Evolutionary conservation across 257 asterid genomes (phyloP), one percentile per base, ranked within the genome.

Genomic region (Nicotiana paniculata): DNA sequence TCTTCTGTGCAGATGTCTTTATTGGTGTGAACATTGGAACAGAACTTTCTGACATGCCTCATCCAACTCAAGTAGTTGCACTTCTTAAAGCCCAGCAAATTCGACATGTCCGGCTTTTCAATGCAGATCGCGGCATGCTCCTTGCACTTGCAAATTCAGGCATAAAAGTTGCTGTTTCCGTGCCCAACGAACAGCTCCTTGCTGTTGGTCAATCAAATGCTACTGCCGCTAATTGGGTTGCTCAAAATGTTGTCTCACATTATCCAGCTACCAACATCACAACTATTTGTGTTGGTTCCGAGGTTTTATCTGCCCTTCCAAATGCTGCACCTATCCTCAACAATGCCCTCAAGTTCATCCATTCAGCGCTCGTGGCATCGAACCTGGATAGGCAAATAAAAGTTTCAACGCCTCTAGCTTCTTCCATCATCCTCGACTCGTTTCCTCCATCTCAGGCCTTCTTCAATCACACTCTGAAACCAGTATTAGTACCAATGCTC

Each of bases 181-280:
- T 93, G 72, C 98, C 98, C 6, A 93, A 93, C 30, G 98, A 93
- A 11, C 93, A 93, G 64, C 88, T 93, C 66, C 89, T 93, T 1
- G 97, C 92, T 82, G 87, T 93, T 1, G 98, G 93, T 26, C 97
- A 92, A 24, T 93, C 98, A 30, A 93, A 93, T 69, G 78, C 98
- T 6, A 92, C 97, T 2, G 98, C 98, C 15, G 98, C 98, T 4
- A 90, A 93, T 82, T 93, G 98, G 98, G 96, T 93, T 9, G 66
- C 94, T 2, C 97, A 93, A 84, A 93, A 93, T 75, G 88, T 93
- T n/a, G 92, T 87, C 51, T 84, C 98, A 2, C 97, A 93, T 80
- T 92, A 88, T 69, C 98, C 98, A 1, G 90, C 90, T 2, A 92
- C 98, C 83, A 92, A 92, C 26, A 93, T 93, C 37, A 91, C 97